phyloP scores from a whole-genome alignment of 2,329 filamentous ascomycete species.

The Leptodontidium sp. region DNA sequence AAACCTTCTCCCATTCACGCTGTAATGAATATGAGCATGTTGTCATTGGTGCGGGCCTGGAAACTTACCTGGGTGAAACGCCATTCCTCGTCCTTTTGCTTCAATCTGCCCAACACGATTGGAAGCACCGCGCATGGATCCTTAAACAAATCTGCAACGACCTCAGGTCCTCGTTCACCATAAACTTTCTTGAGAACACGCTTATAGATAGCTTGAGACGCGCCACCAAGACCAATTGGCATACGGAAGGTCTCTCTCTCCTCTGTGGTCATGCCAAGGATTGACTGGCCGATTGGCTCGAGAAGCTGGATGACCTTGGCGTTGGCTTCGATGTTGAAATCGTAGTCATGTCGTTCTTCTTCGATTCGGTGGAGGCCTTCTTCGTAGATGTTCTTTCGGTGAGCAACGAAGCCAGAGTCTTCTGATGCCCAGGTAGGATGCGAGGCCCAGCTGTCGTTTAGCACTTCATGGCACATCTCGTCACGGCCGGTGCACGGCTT shows the following conservation, averaged over 20 bases:
- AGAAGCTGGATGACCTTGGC: conserved; percentile 94
- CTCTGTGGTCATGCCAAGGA: conserved; percentile 77
- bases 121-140: conserved; percentile 89
- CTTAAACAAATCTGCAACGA: conserved; percentile 86
- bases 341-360: conserved; percentile 97
- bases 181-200: conserved; percentile 98
- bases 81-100: conserved; percentile 98
- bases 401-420: conserved; percentile 96
- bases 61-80: conserved; percentile 77
- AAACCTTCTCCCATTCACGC: conserved; percentile 99
- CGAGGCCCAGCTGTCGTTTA: conserved; percentile 98
- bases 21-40: conserved; percentile 45
- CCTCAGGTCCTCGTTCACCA: conserved; percentile 83
- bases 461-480: conserved; percentile 88
- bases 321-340: conserved; percentile 97
- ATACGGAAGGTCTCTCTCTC: conserved; percentile 81
- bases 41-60: conserved; percentile 18
- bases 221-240: conserved; percentile 84
- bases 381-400: conserved; percentile 95
- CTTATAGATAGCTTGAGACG: conserved; percentile 96
- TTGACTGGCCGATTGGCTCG: conserved; percentile 91
- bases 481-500: conserved; percentile 94
- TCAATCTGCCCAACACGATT: conserved; percentile 85
- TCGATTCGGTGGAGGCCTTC: conserved; percentile 95
- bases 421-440: conserved; percentile 99